phyloP scores from a whole-genome alignment of 805 yeast genomes.

The Komagataella phaffii region DNA sequence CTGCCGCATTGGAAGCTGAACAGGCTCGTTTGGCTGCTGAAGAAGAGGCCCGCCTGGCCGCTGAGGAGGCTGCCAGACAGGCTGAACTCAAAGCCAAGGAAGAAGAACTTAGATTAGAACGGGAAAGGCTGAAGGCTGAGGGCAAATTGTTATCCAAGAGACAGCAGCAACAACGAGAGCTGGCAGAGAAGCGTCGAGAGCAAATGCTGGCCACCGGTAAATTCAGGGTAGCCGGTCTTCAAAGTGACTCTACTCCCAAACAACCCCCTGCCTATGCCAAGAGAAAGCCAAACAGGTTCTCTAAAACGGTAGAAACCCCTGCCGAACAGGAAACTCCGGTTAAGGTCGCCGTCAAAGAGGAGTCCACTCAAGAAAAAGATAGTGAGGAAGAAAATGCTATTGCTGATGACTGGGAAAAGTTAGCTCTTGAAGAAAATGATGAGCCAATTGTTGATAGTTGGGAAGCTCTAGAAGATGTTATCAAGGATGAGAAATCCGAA shows the following conservation, averaged over 20 bases:
- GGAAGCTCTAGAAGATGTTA: constrained; percentile 27
- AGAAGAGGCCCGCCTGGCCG: constrained; percentile 34
- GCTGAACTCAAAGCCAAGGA: constrained; percentile 58
- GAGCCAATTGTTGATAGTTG: constrained; percentile 42
- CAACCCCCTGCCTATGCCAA: constrained; percentile 63
- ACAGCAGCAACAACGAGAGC: constrained; percentile 84
- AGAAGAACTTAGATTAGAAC: constrained; percentile 78
- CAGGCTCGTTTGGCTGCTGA: constrained; percentile 36
- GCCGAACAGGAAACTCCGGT: constrained; percentile 17
- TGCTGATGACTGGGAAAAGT: constrained; percentile 79
- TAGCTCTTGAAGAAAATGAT: constrained; percentile 42
- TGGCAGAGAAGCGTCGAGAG: constrained; percentile 80
- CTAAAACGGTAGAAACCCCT: constrained; percentile 18
- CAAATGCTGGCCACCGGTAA: constrained; percentile 66
- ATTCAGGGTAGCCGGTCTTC: constrained; percentile 64
- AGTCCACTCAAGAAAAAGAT: constrained; percentile 6
- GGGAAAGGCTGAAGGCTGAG: constrained; percentile 88
- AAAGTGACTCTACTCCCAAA: constrained; percentile 27
- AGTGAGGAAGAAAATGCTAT: constrained; percentile 39
- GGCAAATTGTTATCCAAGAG: constrained; percentile 90
- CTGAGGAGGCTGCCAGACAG: constrained; percentile 51
- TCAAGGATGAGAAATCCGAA: constrained; percentile 17
- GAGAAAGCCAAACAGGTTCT: constrained; percentile 34
- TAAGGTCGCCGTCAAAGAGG: constrained; percentile 10
- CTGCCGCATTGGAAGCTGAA: constrained; percentile 56